These are phyloP conservation scores for Rhizomucor pusillus DNA, from an alignment of 371 early-diverging fungal species.

Conservation along the genomic window DNA sequence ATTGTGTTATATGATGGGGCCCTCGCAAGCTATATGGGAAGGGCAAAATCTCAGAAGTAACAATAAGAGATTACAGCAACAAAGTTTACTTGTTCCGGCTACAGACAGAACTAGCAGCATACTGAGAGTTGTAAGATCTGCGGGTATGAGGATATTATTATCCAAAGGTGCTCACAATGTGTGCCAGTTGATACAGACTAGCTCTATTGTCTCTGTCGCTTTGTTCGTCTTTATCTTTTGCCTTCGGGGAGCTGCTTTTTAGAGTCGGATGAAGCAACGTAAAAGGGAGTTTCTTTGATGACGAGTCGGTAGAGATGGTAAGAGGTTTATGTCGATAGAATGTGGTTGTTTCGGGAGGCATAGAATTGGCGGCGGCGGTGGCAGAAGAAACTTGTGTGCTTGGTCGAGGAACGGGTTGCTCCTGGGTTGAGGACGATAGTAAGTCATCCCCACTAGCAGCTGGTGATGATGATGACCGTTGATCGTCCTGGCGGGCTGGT, in stretches of 20 bases:
- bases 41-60: no score
- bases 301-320: slow-evolving; percentile 4
- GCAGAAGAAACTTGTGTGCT: neutral
- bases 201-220: neutral
- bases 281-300: slow-evolving; percentile 1
- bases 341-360: neutral
- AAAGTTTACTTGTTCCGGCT: neutral
- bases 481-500: neutral
- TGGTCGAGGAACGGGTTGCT: neutral
- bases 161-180: slow-evolving; percentile 25
- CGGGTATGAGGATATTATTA: neutral
- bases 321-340: slow-evolving; percentile 22
- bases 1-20: no score
- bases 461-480: slow-evolving; percentile 1
- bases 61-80: neutral
- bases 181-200: slow-evolving; percentile 15
- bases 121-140: neutral
- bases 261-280: slow-evolving; percentile 6
- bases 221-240: neutral
- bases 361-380: neutral
- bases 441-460: neutral
- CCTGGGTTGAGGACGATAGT: no score
- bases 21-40: neutral
- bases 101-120: neutral
- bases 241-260: neutral